These are phyloP conservation scores for Microbotryum silenes-acaulis DNA, from an alignment of 1,284 basidiomycete species.

Conservation along the genomic window DNA sequence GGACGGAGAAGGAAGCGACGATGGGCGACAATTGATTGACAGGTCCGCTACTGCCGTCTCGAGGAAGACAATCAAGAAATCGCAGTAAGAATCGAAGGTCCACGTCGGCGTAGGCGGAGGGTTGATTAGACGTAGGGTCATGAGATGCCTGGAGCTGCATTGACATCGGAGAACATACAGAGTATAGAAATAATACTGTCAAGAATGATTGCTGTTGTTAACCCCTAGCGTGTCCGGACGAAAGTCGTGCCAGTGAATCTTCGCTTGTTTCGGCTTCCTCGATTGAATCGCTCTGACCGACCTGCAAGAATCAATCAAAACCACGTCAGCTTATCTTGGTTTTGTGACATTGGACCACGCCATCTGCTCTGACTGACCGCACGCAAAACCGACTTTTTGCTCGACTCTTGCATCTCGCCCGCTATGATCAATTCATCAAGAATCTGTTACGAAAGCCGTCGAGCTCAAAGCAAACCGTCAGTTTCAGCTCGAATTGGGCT, in stretches of 20 bases:
- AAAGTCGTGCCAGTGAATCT: constrained; percentile 14
- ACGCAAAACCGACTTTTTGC: constrained; percentile 91
- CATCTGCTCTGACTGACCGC: constrained; percentile 51
- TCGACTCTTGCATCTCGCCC: constrained; percentile 96
- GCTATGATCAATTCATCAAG: constrained; percentile 96
- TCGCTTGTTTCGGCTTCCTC: constrained; percentile 44
- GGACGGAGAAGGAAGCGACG: constrained; percentile 26
- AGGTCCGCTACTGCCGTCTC: background rate
- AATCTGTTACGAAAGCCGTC: constrained; percentile 52
- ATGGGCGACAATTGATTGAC: background rate
- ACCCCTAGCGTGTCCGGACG: no score
- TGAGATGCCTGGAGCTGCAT: no score
- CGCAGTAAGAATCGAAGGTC: constrained; percentile 21
- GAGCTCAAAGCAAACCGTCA: constrained; percentile 12
- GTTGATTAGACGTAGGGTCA: no score
- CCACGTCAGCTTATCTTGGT: background rate
- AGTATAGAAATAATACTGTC: background rate
- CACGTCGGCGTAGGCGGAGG: background rate
- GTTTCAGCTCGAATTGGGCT: constrained; percentile 1
- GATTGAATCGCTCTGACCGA: constrained; percentile 49
- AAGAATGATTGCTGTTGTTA: no score
- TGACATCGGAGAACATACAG: no score
- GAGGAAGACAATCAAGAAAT: constrained; percentile 19
- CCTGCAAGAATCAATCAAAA: constrained; percentile 37
- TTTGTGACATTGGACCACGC: background rate